Evolutionary conservation across 257 asterid genomes (phyloP).

Genomic region (Ilex asprella): DNA sequence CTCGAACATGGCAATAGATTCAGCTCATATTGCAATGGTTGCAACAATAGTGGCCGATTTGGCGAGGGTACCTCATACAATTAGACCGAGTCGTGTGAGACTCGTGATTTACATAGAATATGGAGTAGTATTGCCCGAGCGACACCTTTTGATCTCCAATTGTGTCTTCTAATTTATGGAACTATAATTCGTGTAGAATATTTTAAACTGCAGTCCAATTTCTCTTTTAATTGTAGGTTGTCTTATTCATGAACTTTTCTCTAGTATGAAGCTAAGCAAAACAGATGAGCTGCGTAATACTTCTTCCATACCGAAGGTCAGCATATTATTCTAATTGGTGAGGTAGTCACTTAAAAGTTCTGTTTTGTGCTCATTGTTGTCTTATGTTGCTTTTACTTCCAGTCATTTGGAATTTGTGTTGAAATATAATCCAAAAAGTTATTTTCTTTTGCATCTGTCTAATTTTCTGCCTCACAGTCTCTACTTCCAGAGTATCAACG

Average conservation of each 20-base stretch:
- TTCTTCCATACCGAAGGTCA: slow-evolving; percentile 82
- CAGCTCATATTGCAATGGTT: too few species aligned
- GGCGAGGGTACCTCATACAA: too few species aligned
- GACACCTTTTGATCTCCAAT: too few species aligned
- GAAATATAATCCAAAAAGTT: slow-evolving; percentile 7
- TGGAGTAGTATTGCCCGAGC: too few species aligned
- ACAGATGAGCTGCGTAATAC: slow-evolving; percentile 90
- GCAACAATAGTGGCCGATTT: too few species aligned
- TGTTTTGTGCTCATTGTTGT: background rate
- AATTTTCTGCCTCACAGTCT: slow-evolving; percentile 61
- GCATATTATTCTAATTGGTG: slow-evolving; percentile 8
- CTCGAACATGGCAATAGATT: too few species aligned
- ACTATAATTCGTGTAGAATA: background rate
- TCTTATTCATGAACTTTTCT: slow-evolving; percentile 89
- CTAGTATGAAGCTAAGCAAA: slow-evolving; percentile 77
- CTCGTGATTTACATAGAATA: too few species aligned
- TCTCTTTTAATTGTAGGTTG: slow-evolving; percentile 54
- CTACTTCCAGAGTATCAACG: slow-evolving; percentile 97
- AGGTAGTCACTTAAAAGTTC: background rate
- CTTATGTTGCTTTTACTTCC: slow-evolving; percentile 16
- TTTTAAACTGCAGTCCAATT: background rate
- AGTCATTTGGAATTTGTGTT: slow-evolving; percentile 2
- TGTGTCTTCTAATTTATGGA: background rate
- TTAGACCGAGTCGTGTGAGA: too few species aligned
- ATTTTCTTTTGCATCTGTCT: slow-evolving; percentile 24